Conservation (phyloP, 2,329 filamentous ascomycete species). For the Helicocarpus griseus region DNA sequence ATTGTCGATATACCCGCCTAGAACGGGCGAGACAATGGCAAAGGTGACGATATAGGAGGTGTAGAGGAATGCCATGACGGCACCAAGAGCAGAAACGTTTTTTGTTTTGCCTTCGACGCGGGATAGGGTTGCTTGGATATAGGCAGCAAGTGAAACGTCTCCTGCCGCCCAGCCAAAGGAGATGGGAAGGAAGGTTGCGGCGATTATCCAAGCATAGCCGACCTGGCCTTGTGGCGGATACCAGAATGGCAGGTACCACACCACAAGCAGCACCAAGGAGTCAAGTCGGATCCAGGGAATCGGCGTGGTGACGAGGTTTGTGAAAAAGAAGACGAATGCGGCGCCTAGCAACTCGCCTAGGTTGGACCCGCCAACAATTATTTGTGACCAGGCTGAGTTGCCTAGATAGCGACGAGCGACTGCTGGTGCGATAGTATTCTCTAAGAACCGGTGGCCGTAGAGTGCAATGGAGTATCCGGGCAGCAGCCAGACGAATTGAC, state of each 20-base stretch:
- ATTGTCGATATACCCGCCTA: conserved; percentile 39
- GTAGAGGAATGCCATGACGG: conserved; percentile 45
- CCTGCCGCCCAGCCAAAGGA: conserved; percentile 44
- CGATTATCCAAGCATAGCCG: conserved; percentile 38
- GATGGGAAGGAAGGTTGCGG: conserved; percentile 38
- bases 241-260: conserved; percentile 43
- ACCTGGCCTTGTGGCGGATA: conserved; percentile 32
- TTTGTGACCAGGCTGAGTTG: conserved; percentile 41
- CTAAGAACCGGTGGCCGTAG: conserved; percentile 43
- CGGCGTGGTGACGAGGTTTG: conserved; percentile 39
- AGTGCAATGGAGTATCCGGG: conserved; percentile 41
- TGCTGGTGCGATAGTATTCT: conserved; percentile 39
- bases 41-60: conserved; percentile 41
- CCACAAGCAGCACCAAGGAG: conserved; percentile 36
- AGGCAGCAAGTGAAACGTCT: conserved; percentile 42
- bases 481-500: conserved; percentile 42
- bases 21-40: conserved; percentile 35
- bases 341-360: conserved; percentile 42
- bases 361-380: conserved; percentile 44
- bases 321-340: conserved; percentile 41
- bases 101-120: conserved; percentile 35
- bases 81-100: conserved; percentile 40
- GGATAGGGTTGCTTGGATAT: conserved; percentile 42
- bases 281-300: conserved; percentile 44
- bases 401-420: conserved; percentile 40